Conservation (phyloP, 768 basidiomycete species). For the Melanogaster broomeanus region DNA sequence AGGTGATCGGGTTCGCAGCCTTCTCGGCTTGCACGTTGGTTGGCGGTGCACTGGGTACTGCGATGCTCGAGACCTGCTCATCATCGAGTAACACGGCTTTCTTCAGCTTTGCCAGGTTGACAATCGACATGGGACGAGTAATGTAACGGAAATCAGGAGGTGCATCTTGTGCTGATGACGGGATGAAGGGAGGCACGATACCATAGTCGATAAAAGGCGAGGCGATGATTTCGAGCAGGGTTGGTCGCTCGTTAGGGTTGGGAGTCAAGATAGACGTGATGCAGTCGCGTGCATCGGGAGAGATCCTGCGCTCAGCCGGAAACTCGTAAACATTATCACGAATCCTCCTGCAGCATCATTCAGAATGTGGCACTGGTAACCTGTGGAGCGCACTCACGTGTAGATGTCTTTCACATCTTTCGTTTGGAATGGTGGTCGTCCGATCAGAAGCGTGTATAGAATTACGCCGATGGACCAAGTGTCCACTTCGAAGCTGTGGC, state of each 20-base stretch:
- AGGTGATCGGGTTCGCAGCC: constrained; percentile 45
- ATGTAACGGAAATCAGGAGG: constrained; percentile 78
- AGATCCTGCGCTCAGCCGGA: constrained; percentile 73
- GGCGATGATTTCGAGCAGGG: constrained; percentile 80
- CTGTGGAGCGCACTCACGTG: constrained; percentile 53
- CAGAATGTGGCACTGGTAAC: neutral
- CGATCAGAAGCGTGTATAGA: constrained; percentile 90
- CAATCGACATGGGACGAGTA: constrained; percentile 55
- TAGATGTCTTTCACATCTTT: constrained; percentile 98
- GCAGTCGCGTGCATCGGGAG: constrained; percentile 70
- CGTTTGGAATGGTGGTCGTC: constrained; percentile 98
- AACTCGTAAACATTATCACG: constrained; percentile 93
- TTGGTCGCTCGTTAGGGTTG: constrained; percentile 80
- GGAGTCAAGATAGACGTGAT: constrained; percentile 85
- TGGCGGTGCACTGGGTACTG: constrained; percentile 40
- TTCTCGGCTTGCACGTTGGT: constrained; percentile 17
- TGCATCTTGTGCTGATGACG: constrained; percentile 72
- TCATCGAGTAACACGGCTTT: constrained; percentile 64
- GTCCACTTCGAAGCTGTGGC: constrained; percentile 98
- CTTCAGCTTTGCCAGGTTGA: constrained; percentile 71
- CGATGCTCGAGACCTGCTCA: constrained; percentile 49
- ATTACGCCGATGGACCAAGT: constrained; percentile 98
- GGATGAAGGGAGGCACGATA: constrained; percentile 79
- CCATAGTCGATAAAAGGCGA: constrained; percentile 85
- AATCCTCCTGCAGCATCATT: constrained; percentile 64